phyloP scores from a whole-genome alignment of 345 rosid species.

The Populus nigra region DNA sequence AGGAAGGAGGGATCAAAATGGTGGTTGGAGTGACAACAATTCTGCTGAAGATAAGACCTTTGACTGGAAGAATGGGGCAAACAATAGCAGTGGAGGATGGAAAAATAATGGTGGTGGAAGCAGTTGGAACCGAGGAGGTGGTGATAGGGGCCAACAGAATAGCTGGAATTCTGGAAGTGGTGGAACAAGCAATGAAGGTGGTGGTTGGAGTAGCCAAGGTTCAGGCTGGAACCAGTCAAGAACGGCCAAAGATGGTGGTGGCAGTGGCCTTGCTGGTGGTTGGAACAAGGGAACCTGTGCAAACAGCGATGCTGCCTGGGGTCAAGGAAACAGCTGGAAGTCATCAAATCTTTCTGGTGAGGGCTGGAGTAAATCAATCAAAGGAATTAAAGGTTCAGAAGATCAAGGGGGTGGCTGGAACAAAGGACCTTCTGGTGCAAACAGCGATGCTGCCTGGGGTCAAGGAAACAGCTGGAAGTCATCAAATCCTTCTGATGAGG shows the following conservation, averaged over 20 bases:
- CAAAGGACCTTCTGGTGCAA: neutral
- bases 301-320: conserved; percentile 8
- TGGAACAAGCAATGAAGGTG: conserved; percentile 26
- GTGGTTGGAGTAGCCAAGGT: conserved; percentile 39
- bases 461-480: conserved; percentile 8
- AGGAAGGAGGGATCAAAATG: conserved; percentile 33
- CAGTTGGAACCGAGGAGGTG: conserved; percentile 31
- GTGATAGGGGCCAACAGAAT: conserved; percentile 15
- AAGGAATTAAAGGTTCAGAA: neutral
- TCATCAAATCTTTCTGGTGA: neutral
- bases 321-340: conserved; percentile 8
- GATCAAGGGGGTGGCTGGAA: conserved; percentile 11
- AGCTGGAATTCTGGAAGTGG: conserved; percentile 34
- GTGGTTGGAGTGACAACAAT: conserved; percentile 22
- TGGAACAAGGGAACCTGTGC: neutral
- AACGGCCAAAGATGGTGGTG: neutral
- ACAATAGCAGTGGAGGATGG: conserved; percentile 14
- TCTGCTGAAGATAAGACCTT: conserved; percentile 22
- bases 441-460: conserved; percentile 8
- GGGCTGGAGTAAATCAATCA: conserved; percentile 4
- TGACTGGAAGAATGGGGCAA: conserved; percentile 25
- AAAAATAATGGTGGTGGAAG: conserved; percentile 16
- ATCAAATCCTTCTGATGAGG: neutral
- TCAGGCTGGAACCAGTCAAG: conserved; percentile 9
- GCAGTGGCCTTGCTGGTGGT: neutral